Evolutionary conservation across 352 stramenopile species (phyloP), one percentile per base, ranked within the genome.

Genomic region (Plasmopara muralis): DNA sequence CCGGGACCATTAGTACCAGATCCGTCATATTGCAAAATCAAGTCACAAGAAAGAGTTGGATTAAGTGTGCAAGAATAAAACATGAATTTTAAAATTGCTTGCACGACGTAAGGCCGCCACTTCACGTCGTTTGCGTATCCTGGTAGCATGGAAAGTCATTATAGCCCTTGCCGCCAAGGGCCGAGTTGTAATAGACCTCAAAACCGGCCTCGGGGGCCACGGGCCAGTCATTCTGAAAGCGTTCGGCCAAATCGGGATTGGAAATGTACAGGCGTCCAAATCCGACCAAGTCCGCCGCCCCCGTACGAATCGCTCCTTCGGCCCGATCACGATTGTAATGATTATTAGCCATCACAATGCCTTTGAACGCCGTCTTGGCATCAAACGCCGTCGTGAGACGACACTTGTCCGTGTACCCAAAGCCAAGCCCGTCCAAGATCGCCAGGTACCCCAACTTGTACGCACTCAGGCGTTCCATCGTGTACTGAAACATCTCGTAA

Each of bases 211-310:
- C 15, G 10, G 53, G 33, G 0, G 33, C 43, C n/a, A 73, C 9
- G 9, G 64, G 57, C 64, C 53, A 62, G 49, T 67, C 59, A 18
- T 62, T 58, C 33, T 58, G 53, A 38, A 66, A 62, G 10, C 59
- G 67, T 40, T 75, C 65, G 1, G 64, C 62, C 13, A 83, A 49
- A 47, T 85, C 72, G 9, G 68, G 68, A 44, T 77, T 77, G 34
- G 62, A 55, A 31, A 77, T 74, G 58, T 64, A 77, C 15, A 60
- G 43, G n/a, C 68, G 68, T 43, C 64, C 57, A 34, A 77, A 77
- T 5, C 44, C 46, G 20, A 73, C 65, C 2, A 70, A 13, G 47
- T 77, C 65, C 1, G 46, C 62, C 0, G 55, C 18, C 20, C 68
- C 68, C 7, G 43, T 70, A 28, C 65, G 61, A 30, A 74, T 42